Evolutionary conservation across 2,329 filamentous ascomycete genomes (phyloP).

Genomic region (Botrytis pseudocinerea): DNA sequence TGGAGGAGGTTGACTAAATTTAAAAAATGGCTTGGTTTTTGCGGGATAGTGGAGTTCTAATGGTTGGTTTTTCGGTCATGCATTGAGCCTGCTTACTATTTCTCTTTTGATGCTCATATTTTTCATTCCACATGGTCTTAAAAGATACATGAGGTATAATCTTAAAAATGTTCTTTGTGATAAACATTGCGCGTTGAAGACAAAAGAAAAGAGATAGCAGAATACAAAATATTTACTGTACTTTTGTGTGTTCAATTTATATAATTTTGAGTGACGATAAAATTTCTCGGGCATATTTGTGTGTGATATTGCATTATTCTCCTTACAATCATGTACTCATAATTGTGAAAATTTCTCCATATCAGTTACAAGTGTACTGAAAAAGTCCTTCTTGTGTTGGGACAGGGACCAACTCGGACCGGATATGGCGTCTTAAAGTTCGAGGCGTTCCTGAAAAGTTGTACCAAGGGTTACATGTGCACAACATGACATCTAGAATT

Average conservation of each 20-base stretch:
- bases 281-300: no score
- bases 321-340: not conserved
- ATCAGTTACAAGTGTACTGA: conserved; percentile 1
- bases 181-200: conserved; percentile 20
- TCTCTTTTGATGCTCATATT: conserved; percentile 6
- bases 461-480: conserved; percentile 3
- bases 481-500: conserved; percentile 15
- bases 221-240: conserved; percentile 22
- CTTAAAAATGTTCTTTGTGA: conserved; percentile 18
- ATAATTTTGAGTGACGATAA: not conserved
- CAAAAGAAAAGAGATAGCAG: conserved; percentile 20
- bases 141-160: conserved; percentile 18
- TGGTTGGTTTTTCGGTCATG: conserved; percentile 35
- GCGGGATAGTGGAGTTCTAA: conserved; percentile 38
- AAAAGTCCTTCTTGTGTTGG: not conserved
- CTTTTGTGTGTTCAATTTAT: conserved; percentile 8
- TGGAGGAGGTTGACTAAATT: conserved; percentile 98
- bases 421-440: conserved; percentile 6
- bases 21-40: conserved; percentile 25
- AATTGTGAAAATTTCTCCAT: not conserved
- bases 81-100: conserved; percentile 22
- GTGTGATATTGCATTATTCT: not conserved
- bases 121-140: not conserved
- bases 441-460: conserved; percentile 15
- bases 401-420: not conserved